Percentiles rank a stretch among this genome's conserved stretches.
Conservation (phyloP, 805 yeast genomes). For the Teunomyces gatunensis region DNA sequence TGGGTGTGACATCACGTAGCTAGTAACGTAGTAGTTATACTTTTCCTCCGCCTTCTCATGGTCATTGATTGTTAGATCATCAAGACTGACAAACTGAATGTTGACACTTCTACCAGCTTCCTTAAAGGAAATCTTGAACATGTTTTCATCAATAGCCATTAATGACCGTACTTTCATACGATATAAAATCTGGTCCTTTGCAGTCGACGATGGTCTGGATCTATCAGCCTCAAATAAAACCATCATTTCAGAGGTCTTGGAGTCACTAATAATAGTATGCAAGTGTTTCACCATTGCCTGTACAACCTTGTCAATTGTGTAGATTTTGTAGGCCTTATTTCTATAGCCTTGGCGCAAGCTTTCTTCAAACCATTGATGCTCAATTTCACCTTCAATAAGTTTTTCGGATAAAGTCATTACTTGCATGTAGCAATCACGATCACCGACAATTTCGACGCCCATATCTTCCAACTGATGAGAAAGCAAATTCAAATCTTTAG, state of each 20-base stretch:
- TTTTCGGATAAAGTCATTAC: conserved; percentile 71
- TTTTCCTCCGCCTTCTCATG: conserved; percentile 74
- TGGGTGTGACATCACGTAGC: conserved; percentile 91
- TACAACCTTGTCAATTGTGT: conserved; percentile 89
- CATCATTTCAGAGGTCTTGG: conserved; percentile 76
- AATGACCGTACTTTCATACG: conserved; percentile 82
- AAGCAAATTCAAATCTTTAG: conserved; percentile 78
- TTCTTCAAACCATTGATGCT: conserved; percentile 94
- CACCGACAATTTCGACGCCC: conserved; percentile 69
- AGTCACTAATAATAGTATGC: conserved; percentile 78
- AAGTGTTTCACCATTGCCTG: conserved; percentile 74
- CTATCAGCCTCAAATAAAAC: conserved; percentile 82
- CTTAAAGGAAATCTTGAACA: conserved; percentile 83
- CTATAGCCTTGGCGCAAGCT: conserved; percentile 91
- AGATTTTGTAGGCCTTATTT: conserved; percentile 87
- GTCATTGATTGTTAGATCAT: conserved; percentile 73
- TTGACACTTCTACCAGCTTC: conserved; percentile 50
- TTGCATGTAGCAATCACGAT: conserved; percentile 69
- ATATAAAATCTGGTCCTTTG: conserved; percentile 85
- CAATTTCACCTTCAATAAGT: conserved; percentile 84
- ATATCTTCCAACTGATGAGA: conserved; percentile 78
- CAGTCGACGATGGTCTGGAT: conserved; percentile 57
- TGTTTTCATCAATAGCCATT: conserved; percentile 80
- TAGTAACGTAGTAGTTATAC: conserved; percentile 92
- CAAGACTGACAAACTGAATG: conserved; percentile 82